Conservation (phyloP, 352 stramenopile species). For the Phytophthora capsici region DNA sequence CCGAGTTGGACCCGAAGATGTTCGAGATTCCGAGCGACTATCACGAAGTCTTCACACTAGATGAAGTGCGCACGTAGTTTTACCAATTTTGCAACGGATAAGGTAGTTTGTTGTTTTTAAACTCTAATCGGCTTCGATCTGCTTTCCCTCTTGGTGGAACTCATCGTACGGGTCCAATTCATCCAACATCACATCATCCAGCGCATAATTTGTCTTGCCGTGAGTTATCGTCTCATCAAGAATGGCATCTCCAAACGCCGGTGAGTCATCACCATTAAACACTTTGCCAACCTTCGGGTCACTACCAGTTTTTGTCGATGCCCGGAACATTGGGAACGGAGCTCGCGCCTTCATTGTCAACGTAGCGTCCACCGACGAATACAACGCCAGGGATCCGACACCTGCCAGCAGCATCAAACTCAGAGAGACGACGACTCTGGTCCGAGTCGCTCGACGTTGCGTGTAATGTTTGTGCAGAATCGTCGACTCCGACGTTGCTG, state of each 20-base stretch:
- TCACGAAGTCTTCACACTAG: conserved; percentile 58
- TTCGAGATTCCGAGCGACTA: conserved; percentile 69
- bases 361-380: conserved; percentile 16
- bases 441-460: conserved; percentile 21
- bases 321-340: conserved; percentile 11
- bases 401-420: conserved; percentile 21
- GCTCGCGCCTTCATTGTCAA: conserved; percentile 13
- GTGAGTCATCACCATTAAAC: conserved; percentile 19
- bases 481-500: conserved; percentile 25
- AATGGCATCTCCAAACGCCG: conserved; percentile 13
- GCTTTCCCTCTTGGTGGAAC: conserved; percentile 2
- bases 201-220: not conserved
- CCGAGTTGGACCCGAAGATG: conserved; percentile 51
- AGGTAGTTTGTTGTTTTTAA: not conserved
- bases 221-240: not conserved
- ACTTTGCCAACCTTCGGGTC: conserved; percentile 2
- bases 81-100: conserved; percentile 8
- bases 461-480: conserved; percentile 33
- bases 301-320: not conserved
- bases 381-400: conserved; percentile 18
- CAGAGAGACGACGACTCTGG: conserved; percentile 27
- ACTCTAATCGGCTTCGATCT: conserved; percentile 17
- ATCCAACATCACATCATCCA: conserved; percentile 18
- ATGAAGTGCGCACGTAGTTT: conserved; percentile 57
- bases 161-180: conserved; percentile 27